phyloP scores from a whole-genome alignment of 2,329 filamentous ascomycete genomes.

The Aspergillaceae sp. region DNA sequence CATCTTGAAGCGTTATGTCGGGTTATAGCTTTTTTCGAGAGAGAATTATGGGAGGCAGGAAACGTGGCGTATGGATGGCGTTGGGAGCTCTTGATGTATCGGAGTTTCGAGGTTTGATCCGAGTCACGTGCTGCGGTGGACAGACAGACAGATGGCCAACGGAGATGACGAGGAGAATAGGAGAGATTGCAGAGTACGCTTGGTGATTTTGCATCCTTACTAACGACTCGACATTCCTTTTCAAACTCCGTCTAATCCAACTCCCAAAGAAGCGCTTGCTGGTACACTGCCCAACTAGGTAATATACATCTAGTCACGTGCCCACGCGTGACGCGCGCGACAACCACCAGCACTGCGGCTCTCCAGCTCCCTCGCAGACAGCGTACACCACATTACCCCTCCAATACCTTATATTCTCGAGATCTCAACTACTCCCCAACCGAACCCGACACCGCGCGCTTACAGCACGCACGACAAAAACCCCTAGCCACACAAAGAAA shows the following conservation, averaged over 20 bases:
- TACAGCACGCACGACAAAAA: not conserved
- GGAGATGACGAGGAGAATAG: too few species aligned
- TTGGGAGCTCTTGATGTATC: too few species aligned
- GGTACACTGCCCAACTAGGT: not conserved
- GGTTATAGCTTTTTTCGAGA: too few species aligned
- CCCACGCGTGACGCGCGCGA: constrained; percentile 11
- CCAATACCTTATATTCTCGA: too few species aligned
- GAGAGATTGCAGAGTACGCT: too few species aligned
- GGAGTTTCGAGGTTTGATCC: too few species aligned
- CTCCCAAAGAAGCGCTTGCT: not conserved
- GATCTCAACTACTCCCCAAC: not conserved
- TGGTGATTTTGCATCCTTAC: too few species aligned
- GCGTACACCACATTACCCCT: not conserved
- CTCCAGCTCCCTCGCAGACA: not conserved
- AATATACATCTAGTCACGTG: constrained; percentile 8
- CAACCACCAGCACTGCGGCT: not conserved
- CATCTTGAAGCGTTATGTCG: constrained; percentile 17
- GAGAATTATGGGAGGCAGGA: too few species aligned
- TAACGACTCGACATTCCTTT: not conserved
- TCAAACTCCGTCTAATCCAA: too few species aligned
- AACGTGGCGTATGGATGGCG: too few species aligned
- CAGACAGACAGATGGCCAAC: too few species aligned
- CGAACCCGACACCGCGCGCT: not conserved
- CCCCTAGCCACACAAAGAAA: not conserved
- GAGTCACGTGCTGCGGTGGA: too few species aligned